Evolutionary conservation across 2,329 filamentous ascomycete species (phyloP), one percentile per base, ranked within the genome.

Genomic region (Gaeumannomyces sp.): DNA sequence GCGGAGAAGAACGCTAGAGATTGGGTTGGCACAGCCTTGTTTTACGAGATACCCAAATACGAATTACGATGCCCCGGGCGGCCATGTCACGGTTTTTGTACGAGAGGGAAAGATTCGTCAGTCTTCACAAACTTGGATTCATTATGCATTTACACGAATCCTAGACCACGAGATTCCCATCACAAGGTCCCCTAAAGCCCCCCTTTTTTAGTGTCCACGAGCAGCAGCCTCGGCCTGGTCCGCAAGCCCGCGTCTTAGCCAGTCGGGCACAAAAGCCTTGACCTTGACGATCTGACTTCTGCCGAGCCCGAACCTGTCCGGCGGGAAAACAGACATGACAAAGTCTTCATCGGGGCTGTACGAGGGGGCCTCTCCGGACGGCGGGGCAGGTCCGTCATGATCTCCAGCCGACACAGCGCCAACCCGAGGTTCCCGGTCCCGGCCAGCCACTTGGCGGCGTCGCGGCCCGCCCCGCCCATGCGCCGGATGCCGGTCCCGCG

Each of bases 241-340:
- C 29, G 75, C 73, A 60, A 85, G 69, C 19, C 76, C 76, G 27
- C 70, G 70, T 64, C 80, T 77, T 72, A 87, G 65, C 94, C 94
- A 98, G 57, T 86, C 81, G 0, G 93, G 93, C 70, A 97, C 88
- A 76, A 97, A 90, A 0, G 94, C 92, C 79, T 90, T 93, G 50
- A 93, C 68, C 85, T 81, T 85, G 64, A 83, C 73, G 31, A 79
- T 79, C 56, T 76, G 77, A 79, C 76, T 77, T 79, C 81, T 78
- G 38, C 64, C 68, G 11, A 71, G 79, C 25, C 72, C 73, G 3
- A 75, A 78, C 71, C 13, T 16, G 14, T n/a, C 59, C 3, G 28
- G 45, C 11, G 25, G 5, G 19, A 14, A 25, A 81, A 78, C 27
- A 33, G 57, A 25, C 61, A 90, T 74, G 66, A 85, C 79, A 70